These are phyloP conservation scores for Phytophthora brassicae DNA, from an alignment of 352 stramenopile genomes.

Conservation along the genomic window DNA sequence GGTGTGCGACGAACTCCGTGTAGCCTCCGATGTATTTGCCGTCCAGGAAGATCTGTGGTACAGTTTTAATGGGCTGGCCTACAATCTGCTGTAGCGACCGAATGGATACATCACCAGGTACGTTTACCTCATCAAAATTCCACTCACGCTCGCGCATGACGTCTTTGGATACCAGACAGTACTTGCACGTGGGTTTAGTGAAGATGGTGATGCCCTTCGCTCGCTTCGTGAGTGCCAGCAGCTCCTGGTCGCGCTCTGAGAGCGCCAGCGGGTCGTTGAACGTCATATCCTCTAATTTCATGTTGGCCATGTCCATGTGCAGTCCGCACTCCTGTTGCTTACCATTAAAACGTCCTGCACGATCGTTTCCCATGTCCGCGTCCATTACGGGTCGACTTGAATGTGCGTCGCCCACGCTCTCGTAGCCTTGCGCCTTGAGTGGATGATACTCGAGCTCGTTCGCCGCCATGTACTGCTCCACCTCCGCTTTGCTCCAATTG, in stretches of 20 bases:
- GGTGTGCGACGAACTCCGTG: constrained; percentile 64
- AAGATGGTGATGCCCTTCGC: constrained; percentile 63
- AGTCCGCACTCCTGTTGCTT: constrained; percentile 83
- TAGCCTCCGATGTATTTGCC: constrained; percentile 81
- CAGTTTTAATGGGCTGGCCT: constrained; percentile 58
- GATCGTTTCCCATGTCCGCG: constrained; percentile 63
- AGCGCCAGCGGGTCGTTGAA: constrained; percentile 53
- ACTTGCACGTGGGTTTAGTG: constrained; percentile 81
- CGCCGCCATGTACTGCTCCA: constrained; percentile 74
- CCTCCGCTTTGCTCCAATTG: constrained; percentile 72
- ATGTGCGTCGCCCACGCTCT: constrained; percentile 81
- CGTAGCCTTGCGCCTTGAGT: constrained; percentile 82
- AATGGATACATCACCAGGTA: constrained; percentile 59
- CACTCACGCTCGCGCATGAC: constrained; percentile 55
- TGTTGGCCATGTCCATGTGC: constrained; percentile 71
- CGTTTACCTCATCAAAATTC: constrained; percentile 67
- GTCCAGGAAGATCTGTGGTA: constrained; percentile 81
- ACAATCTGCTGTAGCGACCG: constrained; percentile 59
- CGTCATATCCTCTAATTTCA: constrained; percentile 57
- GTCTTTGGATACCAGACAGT: constrained; percentile 66
- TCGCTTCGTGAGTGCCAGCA: constrained; percentile 45
- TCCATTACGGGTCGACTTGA: constrained; percentile 80
- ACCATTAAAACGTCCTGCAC: constrained; percentile 78
- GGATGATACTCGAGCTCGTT: constrained; percentile 80
- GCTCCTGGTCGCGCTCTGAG: constrained; percentile 42